These are phyloP conservation scores for Aegilops tauschii DNA, from an alignment of 176 grass and related monocot species.

Conservation along the genomic window DNA sequence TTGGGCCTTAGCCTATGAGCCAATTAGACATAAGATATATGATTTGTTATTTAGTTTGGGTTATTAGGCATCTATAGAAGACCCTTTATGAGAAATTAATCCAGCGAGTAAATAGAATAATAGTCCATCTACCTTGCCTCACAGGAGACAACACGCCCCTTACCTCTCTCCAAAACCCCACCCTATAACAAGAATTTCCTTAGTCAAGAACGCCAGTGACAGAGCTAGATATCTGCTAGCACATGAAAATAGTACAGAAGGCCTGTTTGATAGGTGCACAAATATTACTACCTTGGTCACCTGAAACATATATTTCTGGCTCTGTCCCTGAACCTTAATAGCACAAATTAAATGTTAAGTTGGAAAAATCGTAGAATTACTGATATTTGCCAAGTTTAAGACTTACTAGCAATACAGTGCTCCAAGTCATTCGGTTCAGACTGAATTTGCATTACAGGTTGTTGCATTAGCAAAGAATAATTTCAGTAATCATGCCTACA, in stretches of 20 bases:
- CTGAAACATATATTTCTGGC: background rate
- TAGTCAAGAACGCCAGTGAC: background rate
- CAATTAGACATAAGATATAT: background rate
- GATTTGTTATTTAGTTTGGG: slow-evolving; percentile 3
- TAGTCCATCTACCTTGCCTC: background rate
- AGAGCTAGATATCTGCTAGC: background rate
- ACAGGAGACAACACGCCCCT: background rate
- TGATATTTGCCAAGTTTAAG: background rate
- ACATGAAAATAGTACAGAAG: background rate
- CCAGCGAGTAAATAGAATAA: background rate
- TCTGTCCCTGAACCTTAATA: background rate
- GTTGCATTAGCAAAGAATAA: background rate
- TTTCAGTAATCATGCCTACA: background rate
- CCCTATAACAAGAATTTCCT: background rate
- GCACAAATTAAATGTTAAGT: background rate
- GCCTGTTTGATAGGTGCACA: background rate
- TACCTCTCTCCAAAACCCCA: background rate
- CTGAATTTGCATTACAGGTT: background rate
- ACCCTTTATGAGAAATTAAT: background rate
- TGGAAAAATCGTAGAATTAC: background rate
- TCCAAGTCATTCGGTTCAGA: background rate
- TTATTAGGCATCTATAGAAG: background rate
- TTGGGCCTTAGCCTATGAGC: background rate
- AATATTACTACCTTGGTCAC: background rate
- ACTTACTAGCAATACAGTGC: background rate